phyloP scores from a whole-genome alignment of 495 filamentous ascomycete genomes.

The Penicillium arizonense region DNA sequence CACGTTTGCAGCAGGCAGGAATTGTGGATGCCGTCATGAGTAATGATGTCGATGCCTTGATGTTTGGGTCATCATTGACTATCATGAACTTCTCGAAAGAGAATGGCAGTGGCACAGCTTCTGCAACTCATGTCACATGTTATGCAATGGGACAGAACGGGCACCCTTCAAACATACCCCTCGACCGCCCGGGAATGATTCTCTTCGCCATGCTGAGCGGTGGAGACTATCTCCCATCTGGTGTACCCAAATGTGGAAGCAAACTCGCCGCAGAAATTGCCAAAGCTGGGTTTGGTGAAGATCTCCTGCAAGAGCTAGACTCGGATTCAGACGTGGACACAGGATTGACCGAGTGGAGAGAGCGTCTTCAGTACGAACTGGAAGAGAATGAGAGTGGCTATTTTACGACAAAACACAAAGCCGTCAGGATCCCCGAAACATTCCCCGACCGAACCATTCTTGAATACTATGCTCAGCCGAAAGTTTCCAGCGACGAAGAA shows the following conservation, averaged over 20 bases:
- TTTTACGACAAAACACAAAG: constrained; percentile 72
- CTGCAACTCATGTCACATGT: constrained; percentile 82
- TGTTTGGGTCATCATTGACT: constrained; percentile 85
- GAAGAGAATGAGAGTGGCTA: constrained; percentile 79
- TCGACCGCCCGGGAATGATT: constrained; percentile 89
- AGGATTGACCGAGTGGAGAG: constrained; percentile 66
- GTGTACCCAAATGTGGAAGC: constrained; percentile 82
- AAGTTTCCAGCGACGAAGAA: constrained; percentile 63
- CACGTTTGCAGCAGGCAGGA: constrained; percentile 75
- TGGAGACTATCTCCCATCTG: constrained; percentile 90
- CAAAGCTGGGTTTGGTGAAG: constrained; percentile 78
- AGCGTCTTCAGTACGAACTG: constrained; percentile 71
- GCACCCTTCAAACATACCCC: constrained; percentile 40
- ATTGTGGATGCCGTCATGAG: constrained; percentile 94
- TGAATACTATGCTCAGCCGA: constrained; percentile 81
- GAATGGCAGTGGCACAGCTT: constrained; percentile 55
- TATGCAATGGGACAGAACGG: constrained; percentile 55
- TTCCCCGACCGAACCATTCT: constrained; percentile 81
- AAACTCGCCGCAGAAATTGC: constrained; percentile 89
- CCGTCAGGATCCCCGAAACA: constrained; percentile 69
- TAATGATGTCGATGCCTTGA: constrained; percentile 96
- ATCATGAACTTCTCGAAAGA: constrained; percentile 85
- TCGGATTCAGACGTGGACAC: constrained; percentile 45
- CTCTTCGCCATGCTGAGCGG: constrained; percentile 94
- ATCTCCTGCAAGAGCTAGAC: constrained; percentile 61